Percentiles rank a stretch among this genome's conserved stretches.
These are phyloP conservation scores for Penicillium brevicompactum DNA, from an alignment of 2,329 filamentous ascomycete genomes.

Conservation along the genomic window DNA sequence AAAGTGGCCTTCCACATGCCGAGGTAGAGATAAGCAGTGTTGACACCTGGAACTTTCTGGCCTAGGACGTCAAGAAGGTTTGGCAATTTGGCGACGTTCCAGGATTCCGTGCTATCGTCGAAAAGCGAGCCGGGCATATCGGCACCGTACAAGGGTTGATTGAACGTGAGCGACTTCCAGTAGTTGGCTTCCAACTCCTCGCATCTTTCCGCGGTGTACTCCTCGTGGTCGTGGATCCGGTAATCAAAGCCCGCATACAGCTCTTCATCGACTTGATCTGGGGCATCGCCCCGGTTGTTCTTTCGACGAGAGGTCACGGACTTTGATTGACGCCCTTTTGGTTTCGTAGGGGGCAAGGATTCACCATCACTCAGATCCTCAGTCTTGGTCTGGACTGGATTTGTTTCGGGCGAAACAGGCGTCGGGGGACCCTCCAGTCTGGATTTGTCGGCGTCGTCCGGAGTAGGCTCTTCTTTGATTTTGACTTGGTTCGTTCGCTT, in stretches of 20 bases:
- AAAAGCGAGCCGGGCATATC: slow-evolving; percentile 97
- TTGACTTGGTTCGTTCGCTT: slow-evolving; percentile 42
- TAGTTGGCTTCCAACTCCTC: slow-evolving; percentile 93
- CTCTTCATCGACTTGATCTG: slow-evolving; percentile 81
- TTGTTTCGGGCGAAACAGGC: slow-evolving; percentile 57
- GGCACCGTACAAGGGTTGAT: slow-evolving; percentile 90
- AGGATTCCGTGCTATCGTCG: slow-evolving; percentile 76
- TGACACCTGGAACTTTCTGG: slow-evolving; percentile 94
- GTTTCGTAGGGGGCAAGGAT: slow-evolving; percentile 43
- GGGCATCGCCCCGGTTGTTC: slow-evolving; percentile 76
- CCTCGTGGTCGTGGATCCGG: slow-evolving; percentile 75
- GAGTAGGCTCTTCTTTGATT: slow-evolving; percentile 39
- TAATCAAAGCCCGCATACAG: slow-evolving; percentile 93
- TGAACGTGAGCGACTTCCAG: slow-evolving; percentile 97
- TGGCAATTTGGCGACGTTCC: slow-evolving; percentile 94
- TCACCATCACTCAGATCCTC: slow-evolving; percentile 54
- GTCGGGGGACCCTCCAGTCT: slow-evolving; percentile 54
- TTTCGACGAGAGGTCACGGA: slow-evolving; percentile 86
- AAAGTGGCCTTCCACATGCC: slow-evolving; percentile 99
- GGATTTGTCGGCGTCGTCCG: slow-evolving; percentile 42
- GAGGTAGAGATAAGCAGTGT: slow-evolving; percentile 95
- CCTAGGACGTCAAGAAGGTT: slow-evolving; percentile 93
- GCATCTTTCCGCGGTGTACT: slow-evolving; percentile 88
- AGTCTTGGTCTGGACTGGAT: slow-evolving; percentile 56
- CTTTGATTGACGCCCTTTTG: slow-evolving; percentile 60